Evolutionary conservation across 148 eudicot species (phyloP).

Genomic region (Chenopodium album): DNA sequence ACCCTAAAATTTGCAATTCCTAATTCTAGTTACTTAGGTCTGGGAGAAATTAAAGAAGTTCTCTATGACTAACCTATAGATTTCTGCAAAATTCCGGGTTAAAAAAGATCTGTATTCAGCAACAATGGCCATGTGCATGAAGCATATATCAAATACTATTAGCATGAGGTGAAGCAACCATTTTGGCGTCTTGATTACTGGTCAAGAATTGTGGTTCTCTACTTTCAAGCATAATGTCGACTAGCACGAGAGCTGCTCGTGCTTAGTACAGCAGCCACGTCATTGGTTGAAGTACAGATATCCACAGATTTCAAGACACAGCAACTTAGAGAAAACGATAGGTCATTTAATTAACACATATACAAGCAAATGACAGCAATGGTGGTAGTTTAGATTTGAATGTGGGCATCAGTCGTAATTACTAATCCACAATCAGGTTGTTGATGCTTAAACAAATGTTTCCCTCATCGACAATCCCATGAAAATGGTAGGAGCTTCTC

Average conservation of each 20-base stretch:
- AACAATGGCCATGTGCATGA: constrained; percentile 27
- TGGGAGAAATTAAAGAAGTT: constrained; percentile 26
- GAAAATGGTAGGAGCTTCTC: constrained; percentile 43
- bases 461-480: constrained; percentile 39
- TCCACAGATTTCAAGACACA: constrained; percentile 26
- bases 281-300: constrained; percentile 25
- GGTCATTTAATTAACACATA: constrained; percentile 15
- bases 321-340: constrained; percentile 27
- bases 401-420: constrained; percentile 15
- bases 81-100: constrained; percentile 19
- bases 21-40: no score
- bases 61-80: constrained; percentile 8
- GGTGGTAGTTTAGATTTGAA: constrained; percentile 18
- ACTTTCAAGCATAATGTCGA: constrained; percentile 38
- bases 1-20: no score
- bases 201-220: constrained; percentile 33
- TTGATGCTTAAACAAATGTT: constrained; percentile 21
- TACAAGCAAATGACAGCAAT: constrained; percentile 9
- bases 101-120: constrained; percentile 14
- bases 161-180: constrained; percentile 20
- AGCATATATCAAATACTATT: constrained; percentile 21
- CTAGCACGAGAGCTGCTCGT: constrained; percentile 33
- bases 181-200: constrained; percentile 32
- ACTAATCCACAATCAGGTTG: constrained; percentile 22
- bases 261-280: constrained; percentile 17